Evolutionary conservation across 176 grass and related monocot genomes (phyloP).

Genomic region (Alloteropsis semialata): DNA sequence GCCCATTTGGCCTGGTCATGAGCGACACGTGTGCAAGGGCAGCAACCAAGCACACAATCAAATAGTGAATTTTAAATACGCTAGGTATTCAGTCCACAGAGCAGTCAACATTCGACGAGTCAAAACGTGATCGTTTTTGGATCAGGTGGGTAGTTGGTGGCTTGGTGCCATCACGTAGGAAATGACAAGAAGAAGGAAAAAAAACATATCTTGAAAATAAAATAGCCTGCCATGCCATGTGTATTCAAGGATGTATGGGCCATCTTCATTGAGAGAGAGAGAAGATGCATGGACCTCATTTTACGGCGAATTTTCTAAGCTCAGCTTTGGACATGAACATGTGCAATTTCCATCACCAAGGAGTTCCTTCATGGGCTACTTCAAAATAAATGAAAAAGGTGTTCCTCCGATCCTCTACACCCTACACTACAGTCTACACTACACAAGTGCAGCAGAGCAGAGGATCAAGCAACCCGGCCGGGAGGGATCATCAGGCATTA

Average conservation of each 20-base stretch:
- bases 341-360: not conserved
- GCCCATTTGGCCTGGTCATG: not conserved
- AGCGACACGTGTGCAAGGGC: slow-evolving; percentile 10
- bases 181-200: not conserved
- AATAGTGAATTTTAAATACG: not conserved
- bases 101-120: not conserved
- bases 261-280: too few relatives aligned
- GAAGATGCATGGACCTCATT: not conserved
- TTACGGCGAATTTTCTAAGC: not conserved
- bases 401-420: not conserved
- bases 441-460: not conserved
- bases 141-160: not conserved
- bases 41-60: not conserved
- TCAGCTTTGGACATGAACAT: not conserved
- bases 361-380: not conserved
- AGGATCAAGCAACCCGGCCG: not conserved
- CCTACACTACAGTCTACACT: not conserved
- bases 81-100: too few relatives aligned
- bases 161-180: not conserved
- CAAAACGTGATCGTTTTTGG: not conserved
- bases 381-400: not conserved
- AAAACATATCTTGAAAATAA: not conserved
- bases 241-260: not conserved
- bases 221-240: not conserved
- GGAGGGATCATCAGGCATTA: not conserved